phyloP scores from a whole-genome alignment of 1,284 basidiomycete genomes.

The Veloboletus limbatus region DNA sequence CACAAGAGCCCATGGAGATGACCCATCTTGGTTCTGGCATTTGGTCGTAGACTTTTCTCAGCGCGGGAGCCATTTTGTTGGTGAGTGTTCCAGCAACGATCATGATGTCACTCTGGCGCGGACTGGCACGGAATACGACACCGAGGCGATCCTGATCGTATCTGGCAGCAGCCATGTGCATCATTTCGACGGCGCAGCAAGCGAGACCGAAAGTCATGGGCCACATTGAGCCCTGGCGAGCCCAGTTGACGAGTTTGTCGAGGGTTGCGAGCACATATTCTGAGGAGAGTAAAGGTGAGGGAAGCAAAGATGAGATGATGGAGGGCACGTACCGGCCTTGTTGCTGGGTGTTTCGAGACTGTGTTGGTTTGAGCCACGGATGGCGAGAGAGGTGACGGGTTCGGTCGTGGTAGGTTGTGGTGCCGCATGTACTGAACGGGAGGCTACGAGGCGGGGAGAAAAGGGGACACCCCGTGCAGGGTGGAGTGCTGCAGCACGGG shows the following conservation, averaged over 20 bases:
- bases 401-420: conserved; percentile 44
- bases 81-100: conserved; percentile 99
- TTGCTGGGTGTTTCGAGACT: conserved; percentile 88
- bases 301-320: background rate
- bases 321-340: conserved; percentile 68
- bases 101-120: conserved; percentile 98
- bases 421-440: background rate
- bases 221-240: conserved; percentile 97
- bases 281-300: conserved; percentile 33
- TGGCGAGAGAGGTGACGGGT: conserved; percentile 66
- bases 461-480: conserved; percentile 38
- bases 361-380: conserved; percentile 77
- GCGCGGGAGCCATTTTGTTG: conserved; percentile 99
- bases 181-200: conserved; percentile 99
- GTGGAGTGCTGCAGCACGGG: conserved; percentile 44
- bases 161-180: conserved; percentile 98
- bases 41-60: conserved; percentile 95
- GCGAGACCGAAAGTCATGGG: conserved; percentile 99
- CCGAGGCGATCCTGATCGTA: conserved; percentile 99
- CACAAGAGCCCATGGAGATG: conserved; percentile 99
- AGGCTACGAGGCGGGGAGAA: background rate
- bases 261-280: conserved; percentile 96
- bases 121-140: conserved; percentile 97
- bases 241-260: conserved; percentile 99
- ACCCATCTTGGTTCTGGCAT: conserved; percentile 99